Conservation (phyloP, 1,139 yeast species). For the Saccharomyces pastorianus region DNA sequence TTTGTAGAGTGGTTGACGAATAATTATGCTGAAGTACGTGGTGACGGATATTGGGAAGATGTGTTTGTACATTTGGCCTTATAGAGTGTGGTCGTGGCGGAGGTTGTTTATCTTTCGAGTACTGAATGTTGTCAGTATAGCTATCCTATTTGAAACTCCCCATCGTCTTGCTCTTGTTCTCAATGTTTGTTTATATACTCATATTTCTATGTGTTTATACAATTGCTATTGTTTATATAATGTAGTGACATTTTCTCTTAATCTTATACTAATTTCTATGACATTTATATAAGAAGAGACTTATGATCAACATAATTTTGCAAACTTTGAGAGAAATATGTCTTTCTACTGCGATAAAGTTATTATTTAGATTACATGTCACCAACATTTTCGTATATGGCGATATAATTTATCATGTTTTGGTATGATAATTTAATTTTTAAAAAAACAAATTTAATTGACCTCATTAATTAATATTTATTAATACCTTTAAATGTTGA, state of each 20-base stretch:
- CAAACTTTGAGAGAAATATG: too few species aligned
- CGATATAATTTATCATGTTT: background rate
- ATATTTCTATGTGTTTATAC: constrained; percentile 4
- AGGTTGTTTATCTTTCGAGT: constrained; percentile 1
- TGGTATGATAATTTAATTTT: background rate
- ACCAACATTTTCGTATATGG: background rate
- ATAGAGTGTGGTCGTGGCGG: constrained; percentile 1
- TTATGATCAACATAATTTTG: too few species aligned
- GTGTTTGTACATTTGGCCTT: constrained; percentile 1
- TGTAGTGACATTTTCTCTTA: background rate
- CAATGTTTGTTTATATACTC: background rate
- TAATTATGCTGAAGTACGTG: constrained; percentile 1
- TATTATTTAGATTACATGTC: background rate
- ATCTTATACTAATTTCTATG: too few species aligned
- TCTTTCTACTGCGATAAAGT: too few species aligned
- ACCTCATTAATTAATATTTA: too few species aligned
- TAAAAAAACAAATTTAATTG: too few species aligned
- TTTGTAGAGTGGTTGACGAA: constrained; percentile 1
- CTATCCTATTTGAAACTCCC: background rate
- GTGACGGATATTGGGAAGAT: constrained; percentile 1
- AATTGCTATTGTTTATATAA: background rate
- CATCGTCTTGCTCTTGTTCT: background rate
- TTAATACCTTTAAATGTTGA: too few species aligned
- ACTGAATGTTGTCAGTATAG: background rate
- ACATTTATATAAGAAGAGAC: too few species aligned